These are phyloP conservation scores for Ciborinia camelliae DNA, from an alignment of 2,329 filamentous ascomycete species.

Conservation along the genomic window DNA sequence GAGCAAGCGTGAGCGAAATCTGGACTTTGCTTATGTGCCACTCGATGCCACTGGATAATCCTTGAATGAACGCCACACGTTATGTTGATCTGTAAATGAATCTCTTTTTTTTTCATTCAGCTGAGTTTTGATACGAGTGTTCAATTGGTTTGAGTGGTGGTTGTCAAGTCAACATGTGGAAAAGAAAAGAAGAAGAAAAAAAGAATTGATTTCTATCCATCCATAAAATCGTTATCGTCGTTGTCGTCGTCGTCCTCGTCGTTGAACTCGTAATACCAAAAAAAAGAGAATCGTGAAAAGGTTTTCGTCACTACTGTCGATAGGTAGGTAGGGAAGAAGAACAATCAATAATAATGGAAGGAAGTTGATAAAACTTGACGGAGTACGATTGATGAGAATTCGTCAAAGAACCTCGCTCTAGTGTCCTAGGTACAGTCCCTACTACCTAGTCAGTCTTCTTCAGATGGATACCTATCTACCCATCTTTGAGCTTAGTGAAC, in stretches of 20 bases:
- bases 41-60: slow-evolving; percentile 10
- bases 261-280: background rate
- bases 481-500: slow-evolving; percentile 1
- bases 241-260: too few relatives aligned
- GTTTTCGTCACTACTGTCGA: background rate
- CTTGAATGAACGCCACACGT: slow-evolving; percentile 13
- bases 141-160: background rate
- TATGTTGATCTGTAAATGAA: slow-evolving; percentile 2
- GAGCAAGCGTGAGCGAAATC: slow-evolving; percentile 15
- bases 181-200: background rate
- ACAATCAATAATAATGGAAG: too few relatives aligned
- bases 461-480: background rate
- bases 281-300: slow-evolving; percentile 1
- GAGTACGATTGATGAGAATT: background rate
- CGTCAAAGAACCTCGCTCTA: background rate
- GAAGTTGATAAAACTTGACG: background rate
- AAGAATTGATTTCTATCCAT: background rate
- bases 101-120: slow-evolving; percentile 1
- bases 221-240: background rate
- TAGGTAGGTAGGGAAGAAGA: background rate
- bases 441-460: background rate
- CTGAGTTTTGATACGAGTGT: slow-evolving; percentile 10
- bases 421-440: too few relatives aligned
- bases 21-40: background rate
- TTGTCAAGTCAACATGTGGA: slow-evolving; percentile 17